Conservation (phyloP, 2,329 filamentous ascomycete species). For the Monilinia fructicola region DNA sequence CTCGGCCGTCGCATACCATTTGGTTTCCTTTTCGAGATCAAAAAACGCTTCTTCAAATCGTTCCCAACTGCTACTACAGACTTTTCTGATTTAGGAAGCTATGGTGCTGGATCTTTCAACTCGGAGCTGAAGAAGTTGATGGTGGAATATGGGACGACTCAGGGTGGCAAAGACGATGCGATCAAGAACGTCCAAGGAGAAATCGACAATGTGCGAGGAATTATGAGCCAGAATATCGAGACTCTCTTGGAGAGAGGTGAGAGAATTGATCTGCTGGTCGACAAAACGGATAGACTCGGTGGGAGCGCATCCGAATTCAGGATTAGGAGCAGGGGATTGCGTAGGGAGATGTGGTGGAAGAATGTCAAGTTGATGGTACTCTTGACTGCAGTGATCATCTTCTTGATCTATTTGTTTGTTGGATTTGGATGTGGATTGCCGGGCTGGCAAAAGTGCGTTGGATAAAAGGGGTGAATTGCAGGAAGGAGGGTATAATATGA, state of each 20-base stretch:
- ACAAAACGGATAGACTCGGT: slow-evolving; percentile 92
- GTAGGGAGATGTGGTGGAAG: slow-evolving; percentile 98
- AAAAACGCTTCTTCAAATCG: slow-evolving; percentile 76
- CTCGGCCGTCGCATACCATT: slow-evolving; percentile 89
- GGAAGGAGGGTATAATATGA: slow-evolving; percentile 1
- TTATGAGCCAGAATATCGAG: slow-evolving; percentile 97
- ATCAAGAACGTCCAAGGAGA: slow-evolving; percentile 80
- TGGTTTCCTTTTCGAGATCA: slow-evolving; percentile 86
- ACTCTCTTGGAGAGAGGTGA: slow-evolving; percentile 85
- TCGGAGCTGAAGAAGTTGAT: slow-evolving; percentile 72
- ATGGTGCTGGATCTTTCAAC: slow-evolving; percentile 90
- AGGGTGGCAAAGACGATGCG: slow-evolving; percentile 74
- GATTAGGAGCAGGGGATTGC: slow-evolving; percentile 79
- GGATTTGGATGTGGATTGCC: slow-evolving; percentile 72
- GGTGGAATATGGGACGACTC: slow-evolving; percentile 79
- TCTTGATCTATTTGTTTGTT: slow-evolving; percentile 69
- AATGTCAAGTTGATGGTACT: slow-evolving; percentile 93
- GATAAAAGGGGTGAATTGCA: slow-evolving; percentile 22
- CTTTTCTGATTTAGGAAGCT: slow-evolving; percentile 77
- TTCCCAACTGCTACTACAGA: slow-evolving; percentile 68
- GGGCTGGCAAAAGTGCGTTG: slow-evolving; percentile 44
- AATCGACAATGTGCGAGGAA: slow-evolving; percentile 87
- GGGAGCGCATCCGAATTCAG: slow-evolving; percentile 88
- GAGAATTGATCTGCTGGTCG: slow-evolving; percentile 87
- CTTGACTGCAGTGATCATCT: slow-evolving; percentile 68